Conservation (phyloP, 2,329 filamentous ascomycete species). For the Arachnomyces sp. region DNA sequence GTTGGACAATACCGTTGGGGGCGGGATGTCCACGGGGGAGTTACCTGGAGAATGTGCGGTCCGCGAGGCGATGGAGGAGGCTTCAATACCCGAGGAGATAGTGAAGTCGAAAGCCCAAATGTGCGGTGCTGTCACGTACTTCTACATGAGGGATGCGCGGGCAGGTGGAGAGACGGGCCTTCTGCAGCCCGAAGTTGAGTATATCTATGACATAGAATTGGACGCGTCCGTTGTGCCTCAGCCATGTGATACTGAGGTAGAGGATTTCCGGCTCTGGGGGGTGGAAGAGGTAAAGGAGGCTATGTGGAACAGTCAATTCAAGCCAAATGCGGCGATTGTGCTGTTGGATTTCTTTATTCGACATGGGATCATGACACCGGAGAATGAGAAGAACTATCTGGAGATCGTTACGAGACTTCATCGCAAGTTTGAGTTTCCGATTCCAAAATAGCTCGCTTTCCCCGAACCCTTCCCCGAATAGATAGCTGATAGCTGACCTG, state of each 20-base stretch:
- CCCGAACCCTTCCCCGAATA: constrained; percentile 1
- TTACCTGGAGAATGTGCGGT: constrained; percentile 71
- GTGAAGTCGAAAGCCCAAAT: constrained; percentile 53
- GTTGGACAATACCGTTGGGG: constrained; percentile 89
- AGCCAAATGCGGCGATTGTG: constrained; percentile 82
- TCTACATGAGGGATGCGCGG: constrained; percentile 65
- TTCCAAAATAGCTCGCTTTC: constrained; percentile 18
- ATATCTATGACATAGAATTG: constrained; percentile 81
- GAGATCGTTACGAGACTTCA: constrained; percentile 70
- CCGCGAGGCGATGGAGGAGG: constrained; percentile 83
- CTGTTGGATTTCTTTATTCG: constrained; percentile 85
- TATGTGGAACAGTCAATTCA: constrained; percentile 68
- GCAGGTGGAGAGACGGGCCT: constrained; percentile 73
- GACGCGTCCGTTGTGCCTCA: constrained; percentile 57
- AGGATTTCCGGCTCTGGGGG: constrained; percentile 68
- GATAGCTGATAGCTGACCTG: background rate
- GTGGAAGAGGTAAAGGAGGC: constrained; percentile 67
- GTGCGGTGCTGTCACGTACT: constrained; percentile 71
- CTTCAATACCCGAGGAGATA: constrained; percentile 62
- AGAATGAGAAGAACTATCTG: constrained; percentile 69
- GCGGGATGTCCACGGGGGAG: constrained; percentile 74
- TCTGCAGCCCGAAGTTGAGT: constrained; percentile 85
- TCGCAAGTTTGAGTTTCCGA: constrained; percentile 71
- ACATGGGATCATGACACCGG: constrained; percentile 67
- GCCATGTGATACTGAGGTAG: constrained; percentile 83